Evolutionary conservation across 768 basidiomycete genomes (phyloP).

Genomic region (Trametes elegans): DNA sequence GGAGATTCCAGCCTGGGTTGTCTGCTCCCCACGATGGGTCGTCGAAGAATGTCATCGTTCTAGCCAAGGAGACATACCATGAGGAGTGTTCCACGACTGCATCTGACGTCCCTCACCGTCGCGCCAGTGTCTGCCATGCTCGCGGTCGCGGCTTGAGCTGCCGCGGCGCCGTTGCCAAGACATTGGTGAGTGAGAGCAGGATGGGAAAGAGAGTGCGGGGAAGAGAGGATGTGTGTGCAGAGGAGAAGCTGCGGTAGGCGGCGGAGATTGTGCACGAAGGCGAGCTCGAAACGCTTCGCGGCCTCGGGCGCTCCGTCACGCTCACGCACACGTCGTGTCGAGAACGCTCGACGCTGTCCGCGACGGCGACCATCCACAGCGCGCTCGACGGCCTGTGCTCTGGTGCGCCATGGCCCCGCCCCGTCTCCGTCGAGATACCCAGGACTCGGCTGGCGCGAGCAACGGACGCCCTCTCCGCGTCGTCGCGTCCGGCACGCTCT

Average conservation of each 20-base stretch:
- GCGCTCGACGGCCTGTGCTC: not conserved
- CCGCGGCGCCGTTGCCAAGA: too few species aligned
- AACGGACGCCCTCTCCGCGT: constrained; percentile 54
- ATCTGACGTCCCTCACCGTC: constrained; percentile 11
- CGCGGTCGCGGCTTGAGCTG: too few species aligned
- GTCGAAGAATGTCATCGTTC: not conserved
- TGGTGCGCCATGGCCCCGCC: constrained; percentile 25
- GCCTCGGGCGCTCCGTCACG: not conserved
- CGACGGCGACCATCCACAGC: constrained; percentile 8
- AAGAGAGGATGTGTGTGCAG: not conserved
- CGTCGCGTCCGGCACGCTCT: constrained; percentile 78
- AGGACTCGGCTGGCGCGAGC: constrained; percentile 18
- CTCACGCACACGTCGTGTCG: too few species aligned
- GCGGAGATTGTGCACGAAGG: too few species aligned
- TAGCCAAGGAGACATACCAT: constrained; percentile 9
- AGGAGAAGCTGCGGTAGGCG: not conserved
- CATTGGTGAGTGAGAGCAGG: too few species aligned
- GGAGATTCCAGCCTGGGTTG: not conserved
- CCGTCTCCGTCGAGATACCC: constrained; percentile 29
- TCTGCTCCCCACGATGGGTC: constrained; percentile 2
- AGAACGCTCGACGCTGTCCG: constrained; percentile 7
- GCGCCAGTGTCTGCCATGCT: not conserved
- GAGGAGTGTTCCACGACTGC: constrained; percentile 2
- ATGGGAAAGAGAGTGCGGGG: too few species aligned
- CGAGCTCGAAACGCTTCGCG: not conserved